Percentiles rank a stretch among this genome's conserved stretches.
These are phyloP conservation scores for Phialocephala subalpina DNA, from an alignment of 2,329 filamentous ascomycete species.

Conservation along the genomic window DNA sequence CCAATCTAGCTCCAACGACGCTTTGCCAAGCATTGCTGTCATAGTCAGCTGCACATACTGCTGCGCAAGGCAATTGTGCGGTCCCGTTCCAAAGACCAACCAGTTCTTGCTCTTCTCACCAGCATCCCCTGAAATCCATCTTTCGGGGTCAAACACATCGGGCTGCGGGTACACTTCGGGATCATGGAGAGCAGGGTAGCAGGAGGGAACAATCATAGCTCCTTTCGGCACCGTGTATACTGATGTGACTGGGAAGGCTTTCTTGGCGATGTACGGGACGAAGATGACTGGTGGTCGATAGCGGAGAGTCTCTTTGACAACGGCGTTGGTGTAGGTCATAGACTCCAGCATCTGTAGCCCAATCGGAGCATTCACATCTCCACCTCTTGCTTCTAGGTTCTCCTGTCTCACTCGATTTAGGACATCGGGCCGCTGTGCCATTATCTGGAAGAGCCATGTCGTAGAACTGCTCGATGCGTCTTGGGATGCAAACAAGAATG, in stretches of 20 bases:
- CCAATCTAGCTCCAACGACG: slow-evolving; percentile 58
- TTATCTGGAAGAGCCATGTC: slow-evolving; percentile 60
- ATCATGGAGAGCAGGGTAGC: slow-evolving; percentile 60
- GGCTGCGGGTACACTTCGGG: slow-evolving; percentile 56
- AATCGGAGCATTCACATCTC: slow-evolving; percentile 49
- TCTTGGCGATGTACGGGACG: slow-evolving; percentile 59
- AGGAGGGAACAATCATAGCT: slow-evolving; percentile 58
- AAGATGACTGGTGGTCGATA: slow-evolving; percentile 61
- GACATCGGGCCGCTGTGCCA: slow-evolving; percentile 59
- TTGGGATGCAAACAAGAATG: slow-evolving; percentile 61
- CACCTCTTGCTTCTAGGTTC: slow-evolving; percentile 53
- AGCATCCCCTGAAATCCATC: slow-evolving; percentile 60
- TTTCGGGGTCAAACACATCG: slow-evolving; percentile 56
- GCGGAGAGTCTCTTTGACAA: slow-evolving; percentile 61
- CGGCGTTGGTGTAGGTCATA: slow-evolving; percentile 59
- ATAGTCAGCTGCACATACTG: slow-evolving; percentile 59
- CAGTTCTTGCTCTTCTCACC: slow-evolving; percentile 60
- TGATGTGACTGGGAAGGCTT: slow-evolving; percentile 55
- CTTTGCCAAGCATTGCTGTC: slow-evolving; percentile 61
- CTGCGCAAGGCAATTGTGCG: slow-evolving; percentile 58
- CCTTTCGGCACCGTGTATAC: slow-evolving; percentile 58
- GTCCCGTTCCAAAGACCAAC: slow-evolving; percentile 60
- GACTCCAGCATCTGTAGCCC: slow-evolving; percentile 56
- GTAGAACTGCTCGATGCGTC: slow-evolving; percentile 62
- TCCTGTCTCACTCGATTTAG: slow-evolving; percentile 54